Evolutionary conservation across 768 basidiomycete genomes (phyloP).

Genomic region (Lanmaoa pseudosensibilis): DNA sequence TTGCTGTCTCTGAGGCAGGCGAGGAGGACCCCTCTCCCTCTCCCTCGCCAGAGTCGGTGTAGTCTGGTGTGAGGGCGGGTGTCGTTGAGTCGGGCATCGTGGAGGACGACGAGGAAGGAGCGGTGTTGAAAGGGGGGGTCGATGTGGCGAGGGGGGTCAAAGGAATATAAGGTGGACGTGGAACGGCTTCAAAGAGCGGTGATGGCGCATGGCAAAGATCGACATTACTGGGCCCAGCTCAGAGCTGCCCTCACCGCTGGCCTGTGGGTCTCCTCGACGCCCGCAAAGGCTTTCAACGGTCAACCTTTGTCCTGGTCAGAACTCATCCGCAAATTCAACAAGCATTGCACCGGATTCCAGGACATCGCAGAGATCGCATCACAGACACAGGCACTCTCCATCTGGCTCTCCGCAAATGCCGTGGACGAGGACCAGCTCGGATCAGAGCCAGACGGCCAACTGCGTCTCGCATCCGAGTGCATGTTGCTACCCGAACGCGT

Average conservation of each 20-base stretch:
- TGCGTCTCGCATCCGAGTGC: conserved; percentile 54
- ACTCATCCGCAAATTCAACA: conserved; percentile 82
- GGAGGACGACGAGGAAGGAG: conserved; percentile 17
- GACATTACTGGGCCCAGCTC: conserved; percentile 78
- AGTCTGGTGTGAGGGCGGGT: conserved; percentile 59
- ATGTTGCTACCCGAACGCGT: conserved; percentile 51
- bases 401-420: conserved; percentile 51
- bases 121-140: conserved; percentile 8
- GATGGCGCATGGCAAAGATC: conserved; percentile 60
- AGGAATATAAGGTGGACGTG: not conserved
- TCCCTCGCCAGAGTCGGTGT: conserved; percentile 52
- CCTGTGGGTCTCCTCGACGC: conserved; percentile 61
- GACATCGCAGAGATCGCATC: conserved; percentile 66
- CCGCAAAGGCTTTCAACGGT: conserved; percentile 61
- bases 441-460: conserved; percentile 35
- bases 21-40: conserved; percentile 36
- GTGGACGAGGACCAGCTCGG: conserved; percentile 59
- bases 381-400: conserved; percentile 62
- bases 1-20: conserved; percentile 30
- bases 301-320: conserved; percentile 67
- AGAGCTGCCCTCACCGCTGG: conserved; percentile 70
- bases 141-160: conserved; percentile 12
- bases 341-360: conserved; percentile 65
- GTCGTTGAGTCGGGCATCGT: conserved; percentile 44
- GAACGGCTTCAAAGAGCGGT: not conserved